Evolutionary conservation across 495 filamentous ascomycete species (phyloP), one percentile per base, ranked within the genome.

Genomic region (Trypethelium eluteriae): DNA sequence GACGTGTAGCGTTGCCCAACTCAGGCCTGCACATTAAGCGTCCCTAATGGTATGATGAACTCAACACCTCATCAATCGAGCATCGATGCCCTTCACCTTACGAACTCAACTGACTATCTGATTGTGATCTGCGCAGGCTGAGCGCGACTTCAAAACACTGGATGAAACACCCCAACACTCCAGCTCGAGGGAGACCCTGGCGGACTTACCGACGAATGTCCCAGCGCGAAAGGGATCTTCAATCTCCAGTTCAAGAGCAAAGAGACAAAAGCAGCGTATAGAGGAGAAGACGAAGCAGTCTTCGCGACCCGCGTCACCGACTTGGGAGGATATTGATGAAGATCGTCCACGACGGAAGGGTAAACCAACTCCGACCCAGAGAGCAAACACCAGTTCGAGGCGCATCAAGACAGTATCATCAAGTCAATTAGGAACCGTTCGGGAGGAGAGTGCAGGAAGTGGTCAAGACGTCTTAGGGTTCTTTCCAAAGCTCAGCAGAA

Each of bases 401-500:
- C 53, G 16, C 14, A 34, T 34, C n/a, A 56, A n/a, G 35, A 59
- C 32, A 50, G 39, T 39, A 53, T 35, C 32, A 34, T 57, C n/a
- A 39, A 38, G 38, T 16, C 41, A 41, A 41, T 38, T 34, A 11
- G 12, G 63, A 5, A 61, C 38, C 38, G 25, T 44, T n/a, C n/a
- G 56, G 39, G 9, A 64, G 47, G 38, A 46, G 41, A 49, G 25
- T 50, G 59, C 34, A 47, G 16, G 34, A 66, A 35, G 64, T 12
- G 35, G 38, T 34, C 68, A 11, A 50, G 39, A 14, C 39, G 64
- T 64, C 65, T 25, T 64, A 66, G 59, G 68, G 66, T 75, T 72
- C 66, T 69, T 76, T 32, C 72, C 76, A 36, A 72, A 69, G 39
- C 71, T 78, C n/a, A 68, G 65, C 57, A 70, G 70, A 46, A 76